Conservation (phyloP, 78 protist species). For the Dictyostelium firmibasis region DNA sequence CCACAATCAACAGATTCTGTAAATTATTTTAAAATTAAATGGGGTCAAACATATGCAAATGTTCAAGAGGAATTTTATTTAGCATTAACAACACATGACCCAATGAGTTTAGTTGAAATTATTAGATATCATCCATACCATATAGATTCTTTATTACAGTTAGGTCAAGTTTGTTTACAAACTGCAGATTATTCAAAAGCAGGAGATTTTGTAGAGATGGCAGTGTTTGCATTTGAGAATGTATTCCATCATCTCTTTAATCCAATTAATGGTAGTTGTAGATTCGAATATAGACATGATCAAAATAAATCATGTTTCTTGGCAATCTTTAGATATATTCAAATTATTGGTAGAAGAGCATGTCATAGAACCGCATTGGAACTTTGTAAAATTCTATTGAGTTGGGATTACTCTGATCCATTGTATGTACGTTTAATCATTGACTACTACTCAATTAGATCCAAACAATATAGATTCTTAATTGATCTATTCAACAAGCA, state of each 20-base stretch:
- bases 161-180: constrained; percentile 65
- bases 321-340: constrained; percentile 73
- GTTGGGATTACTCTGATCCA: constrained; percentile 63
- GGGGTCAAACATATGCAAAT: constrained; percentile 41
- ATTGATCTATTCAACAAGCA: background rate
- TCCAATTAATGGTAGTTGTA: constrained; percentile 39
- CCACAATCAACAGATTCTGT: background rate
- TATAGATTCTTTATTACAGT: constrained; percentile 67
- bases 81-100: constrained; percentile 42
- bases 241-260: constrained; percentile 61
- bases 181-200: constrained; percentile 71
- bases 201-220: constrained; percentile 74
- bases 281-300: constrained; percentile 61
- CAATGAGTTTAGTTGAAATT: constrained; percentile 26
- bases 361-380: constrained; percentile 76
- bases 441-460: constrained; percentile 72
- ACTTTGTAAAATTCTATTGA: constrained; percentile 61
- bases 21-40: constrained; percentile 13
- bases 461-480: constrained; percentile 65
- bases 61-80: constrained; percentile 51
- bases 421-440: constrained; percentile 68
- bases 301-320: constrained; percentile 66
- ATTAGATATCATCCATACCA: constrained; percentile 69
- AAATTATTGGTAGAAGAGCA: constrained; percentile 76
- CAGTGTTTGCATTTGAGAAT: constrained; percentile 77